These are phyloP conservation scores for Trifolium fragiferum DNA, from an alignment of 306 rosid genomes.

Conservation along the genomic window DNA sequence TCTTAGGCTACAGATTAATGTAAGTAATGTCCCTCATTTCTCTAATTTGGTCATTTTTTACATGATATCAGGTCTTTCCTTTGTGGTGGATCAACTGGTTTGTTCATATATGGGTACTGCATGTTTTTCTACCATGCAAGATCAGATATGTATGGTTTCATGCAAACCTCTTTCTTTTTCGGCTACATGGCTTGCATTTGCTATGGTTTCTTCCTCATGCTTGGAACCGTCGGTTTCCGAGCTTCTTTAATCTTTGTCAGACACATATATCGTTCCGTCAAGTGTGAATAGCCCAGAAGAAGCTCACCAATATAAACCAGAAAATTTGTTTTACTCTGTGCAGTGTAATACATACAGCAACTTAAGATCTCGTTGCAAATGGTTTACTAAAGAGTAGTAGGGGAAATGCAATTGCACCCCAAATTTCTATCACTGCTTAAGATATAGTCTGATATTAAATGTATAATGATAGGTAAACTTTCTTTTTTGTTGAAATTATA, in stretches of 20 bases:
- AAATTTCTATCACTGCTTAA: slow-evolving; percentile 2
- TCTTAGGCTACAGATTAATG: slow-evolving; percentile 15
- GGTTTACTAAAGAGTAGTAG: slow-evolving; percentile 18
- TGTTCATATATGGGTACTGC: slow-evolving; percentile 59
- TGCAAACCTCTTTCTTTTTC: slow-evolving; percentile 68
- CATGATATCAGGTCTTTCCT: slow-evolving; percentile 54
- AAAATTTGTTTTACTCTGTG: slow-evolving; percentile 15
- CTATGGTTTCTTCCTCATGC: slow-evolving; percentile 68
- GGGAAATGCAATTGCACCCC: background rate
- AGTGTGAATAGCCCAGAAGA: slow-evolving; percentile 50
- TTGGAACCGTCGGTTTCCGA: slow-evolving; percentile 56
- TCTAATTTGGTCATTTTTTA: slow-evolving; percentile 32
- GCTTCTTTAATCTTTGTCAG: slow-evolving; percentile 55
- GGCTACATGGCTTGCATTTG: slow-evolving; percentile 68
- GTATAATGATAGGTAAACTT: background rate
- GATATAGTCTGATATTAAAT: slow-evolving; percentile 25
- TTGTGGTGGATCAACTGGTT: slow-evolving; percentile 64
- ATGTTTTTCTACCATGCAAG: slow-evolving; percentile 55
- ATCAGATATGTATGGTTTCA: slow-evolving; percentile 65
- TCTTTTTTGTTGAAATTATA: slow-evolving; percentile 13
- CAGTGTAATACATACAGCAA: slow-evolving; percentile 23
- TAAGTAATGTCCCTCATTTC: background rate
- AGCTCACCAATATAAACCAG: slow-evolving; percentile 32
- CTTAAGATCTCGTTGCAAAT: background rate
- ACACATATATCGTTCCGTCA: slow-evolving; percentile 55